A percentile compares a stretch with the other conserved stretches of the same genome.
phyloP scores from a whole-genome alignment of 805 yeast species.

The Lipomyces chichibuensis region DNA sequence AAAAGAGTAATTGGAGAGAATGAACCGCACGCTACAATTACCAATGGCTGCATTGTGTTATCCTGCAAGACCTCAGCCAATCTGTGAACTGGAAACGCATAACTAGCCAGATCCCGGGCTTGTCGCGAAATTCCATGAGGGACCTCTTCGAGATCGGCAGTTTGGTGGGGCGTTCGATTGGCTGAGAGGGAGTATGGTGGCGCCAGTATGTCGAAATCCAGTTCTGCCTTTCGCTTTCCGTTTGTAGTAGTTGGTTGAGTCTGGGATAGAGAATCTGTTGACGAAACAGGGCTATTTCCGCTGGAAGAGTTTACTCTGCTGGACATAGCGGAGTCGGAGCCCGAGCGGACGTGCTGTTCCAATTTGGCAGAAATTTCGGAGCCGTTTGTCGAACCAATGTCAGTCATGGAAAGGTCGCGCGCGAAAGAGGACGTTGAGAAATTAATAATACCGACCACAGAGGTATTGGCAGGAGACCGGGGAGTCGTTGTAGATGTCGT shows the following conservation, averaged over 20 bases:
- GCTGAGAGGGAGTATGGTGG: slow-evolving; percentile 35
- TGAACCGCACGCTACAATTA: slow-evolving; percentile 96
- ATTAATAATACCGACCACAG: background rate
- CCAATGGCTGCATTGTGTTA: slow-evolving; percentile 76
- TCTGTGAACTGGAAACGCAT: slow-evolving; percentile 81
- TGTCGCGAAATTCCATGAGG: slow-evolving; percentile 93
- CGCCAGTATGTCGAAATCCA: slow-evolving; percentile 11
- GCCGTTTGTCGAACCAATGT: background rate
- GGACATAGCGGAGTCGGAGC: background rate
- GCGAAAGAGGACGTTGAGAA: background rate
- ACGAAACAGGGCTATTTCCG: slow-evolving; percentile 1
- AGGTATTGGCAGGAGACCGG: background rate
- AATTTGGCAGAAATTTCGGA: slow-evolving; percentile 3
- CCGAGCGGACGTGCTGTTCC: slow-evolving; percentile 7
- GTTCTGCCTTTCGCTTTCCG: slow-evolving; percentile 28
- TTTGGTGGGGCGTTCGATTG: slow-evolving; percentile 50
- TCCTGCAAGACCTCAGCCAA: slow-evolving; percentile 34
- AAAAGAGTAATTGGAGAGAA: slow-evolving; percentile 94
- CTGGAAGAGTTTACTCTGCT: background rate
- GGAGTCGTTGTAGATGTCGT: background rate
- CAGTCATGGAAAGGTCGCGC: background rate
- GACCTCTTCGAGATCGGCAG: slow-evolving; percentile 94
- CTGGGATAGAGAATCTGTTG: background rate
- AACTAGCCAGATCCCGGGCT: slow-evolving; percentile 67
- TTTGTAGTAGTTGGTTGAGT: slow-evolving; percentile 5